phyloP scores from a whole-genome alignment of 805 yeast genomes.

The Candida pseudofarinosa region DNA sequence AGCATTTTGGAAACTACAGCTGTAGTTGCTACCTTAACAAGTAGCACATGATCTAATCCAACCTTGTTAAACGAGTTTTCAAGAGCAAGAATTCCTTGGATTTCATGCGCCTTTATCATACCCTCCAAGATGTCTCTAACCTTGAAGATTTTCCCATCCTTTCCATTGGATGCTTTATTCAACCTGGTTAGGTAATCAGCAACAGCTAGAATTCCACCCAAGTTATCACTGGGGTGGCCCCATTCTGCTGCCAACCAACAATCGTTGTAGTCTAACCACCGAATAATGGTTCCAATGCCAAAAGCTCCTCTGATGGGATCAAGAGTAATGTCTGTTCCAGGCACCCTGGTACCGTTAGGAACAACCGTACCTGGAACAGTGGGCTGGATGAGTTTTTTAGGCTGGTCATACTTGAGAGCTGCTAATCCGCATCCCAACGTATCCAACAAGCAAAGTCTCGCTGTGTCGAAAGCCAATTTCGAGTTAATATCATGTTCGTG shows the following conservation, averaged over 20 bases:
- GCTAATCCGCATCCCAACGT: slow-evolving; percentile 60
- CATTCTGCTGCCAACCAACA: slow-evolving; percentile 70
- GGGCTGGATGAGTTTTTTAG: slow-evolving; percentile 47
- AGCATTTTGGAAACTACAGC: slow-evolving; percentile 55
- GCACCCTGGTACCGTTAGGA: slow-evolving; percentile 52
- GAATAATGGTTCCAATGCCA: slow-evolving; percentile 51
- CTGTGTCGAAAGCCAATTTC: slow-evolving; percentile 48
- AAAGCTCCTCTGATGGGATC: slow-evolving; percentile 61
- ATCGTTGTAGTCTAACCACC: slow-evolving; percentile 62
- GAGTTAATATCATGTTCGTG: slow-evolving; percentile 44
- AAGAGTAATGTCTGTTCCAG: slow-evolving; percentile 47
- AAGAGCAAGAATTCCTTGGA: slow-evolving; percentile 55
- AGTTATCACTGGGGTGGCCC: slow-evolving; percentile 64
- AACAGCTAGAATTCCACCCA: slow-evolving; percentile 57
- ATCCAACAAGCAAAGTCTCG: slow-evolving; percentile 51
- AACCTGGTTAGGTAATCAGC: slow-evolving; percentile 52
- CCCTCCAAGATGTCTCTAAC: slow-evolving; percentile 48
- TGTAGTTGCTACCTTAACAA: slow-evolving; percentile 58
- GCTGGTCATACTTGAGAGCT: slow-evolving; percentile 50
- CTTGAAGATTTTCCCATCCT: slow-evolving; percentile 39
- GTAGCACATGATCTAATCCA: slow-evolving; percentile 56
- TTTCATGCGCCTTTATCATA: slow-evolving; percentile 64
- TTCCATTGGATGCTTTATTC: slow-evolving; percentile 34
- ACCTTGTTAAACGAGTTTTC: slow-evolving; percentile 59
- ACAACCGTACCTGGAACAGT: slow-evolving; percentile 54